These are phyloP conservation scores for Colletotrichum trifolii DNA, from an alignment of 2,329 filamentous ascomycete species.

Conservation along the genomic window DNA sequence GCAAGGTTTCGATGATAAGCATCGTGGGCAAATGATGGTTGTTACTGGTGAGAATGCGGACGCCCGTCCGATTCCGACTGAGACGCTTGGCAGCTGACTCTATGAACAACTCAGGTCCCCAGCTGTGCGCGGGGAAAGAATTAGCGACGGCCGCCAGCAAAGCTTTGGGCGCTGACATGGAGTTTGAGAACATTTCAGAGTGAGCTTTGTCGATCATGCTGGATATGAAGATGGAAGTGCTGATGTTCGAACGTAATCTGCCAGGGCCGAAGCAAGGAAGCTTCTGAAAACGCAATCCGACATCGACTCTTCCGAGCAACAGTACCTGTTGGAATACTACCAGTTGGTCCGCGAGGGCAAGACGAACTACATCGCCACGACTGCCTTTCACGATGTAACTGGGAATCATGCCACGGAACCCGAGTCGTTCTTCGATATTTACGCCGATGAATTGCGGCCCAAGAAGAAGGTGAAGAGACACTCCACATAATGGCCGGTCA, in stretches of 20 bases:
- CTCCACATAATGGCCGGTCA: too few species aligned
- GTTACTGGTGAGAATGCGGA: constrained; percentile 51
- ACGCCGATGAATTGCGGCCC: constrained; percentile 51
- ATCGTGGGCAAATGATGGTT: constrained; percentile 64
- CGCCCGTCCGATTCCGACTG: not conserved
- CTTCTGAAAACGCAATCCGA: constrained; percentile 45
- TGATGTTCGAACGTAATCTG: not conserved
- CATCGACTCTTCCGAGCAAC: constrained; percentile 52
- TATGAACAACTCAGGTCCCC: constrained; percentile 49
- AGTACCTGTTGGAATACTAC: constrained; percentile 64
- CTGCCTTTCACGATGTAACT: constrained; percentile 61
- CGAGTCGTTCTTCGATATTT: constrained; percentile 60
- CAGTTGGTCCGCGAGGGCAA: constrained; percentile 63
- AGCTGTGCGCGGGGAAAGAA: constrained; percentile 58
- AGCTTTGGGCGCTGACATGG: constrained; percentile 53
- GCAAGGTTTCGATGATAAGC: constrained; percentile 60
- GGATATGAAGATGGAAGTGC: too few species aligned
- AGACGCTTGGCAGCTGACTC: not conserved
- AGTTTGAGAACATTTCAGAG: constrained; percentile 59
- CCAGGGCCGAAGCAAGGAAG: constrained; percentile 38
- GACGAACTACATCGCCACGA: constrained; percentile 64
- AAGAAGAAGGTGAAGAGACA: constrained; percentile 45
- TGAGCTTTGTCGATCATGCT: constrained; percentile 39
- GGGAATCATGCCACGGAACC: constrained; percentile 57
- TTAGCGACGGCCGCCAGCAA: constrained; percentile 58